Evolutionary conservation across 108 stramenopile species (phyloP).

Genomic region (Nitzschia sp.): DNA sequence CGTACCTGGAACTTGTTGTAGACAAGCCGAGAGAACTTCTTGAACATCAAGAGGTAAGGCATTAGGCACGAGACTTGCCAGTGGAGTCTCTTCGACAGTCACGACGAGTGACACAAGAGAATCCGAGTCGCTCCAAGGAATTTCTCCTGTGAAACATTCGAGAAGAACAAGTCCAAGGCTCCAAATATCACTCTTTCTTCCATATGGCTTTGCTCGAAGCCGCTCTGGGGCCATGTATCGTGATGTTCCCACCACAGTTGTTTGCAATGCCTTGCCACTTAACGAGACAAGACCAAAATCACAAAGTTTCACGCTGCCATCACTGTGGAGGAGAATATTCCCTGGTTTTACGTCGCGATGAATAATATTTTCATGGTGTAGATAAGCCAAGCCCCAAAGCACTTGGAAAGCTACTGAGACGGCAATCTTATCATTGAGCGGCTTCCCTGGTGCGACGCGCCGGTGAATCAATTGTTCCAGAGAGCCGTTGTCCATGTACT

Average conservation of each 20-base stretch:
- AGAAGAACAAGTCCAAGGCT: conserved; percentile 82
- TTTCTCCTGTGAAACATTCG: conserved; percentile 59
- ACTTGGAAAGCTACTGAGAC: conserved; percentile 80
- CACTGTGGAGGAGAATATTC: conserved; percentile 71
- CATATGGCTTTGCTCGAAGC: conserved; percentile 71
- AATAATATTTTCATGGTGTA: conserved; percentile 79
- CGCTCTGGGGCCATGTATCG: conserved; percentile 91
- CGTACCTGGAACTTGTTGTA: conserved; percentile 46
- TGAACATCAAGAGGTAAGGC: conserved; percentile 30
- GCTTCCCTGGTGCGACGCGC: not conserved
- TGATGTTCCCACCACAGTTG: conserved; percentile 85
- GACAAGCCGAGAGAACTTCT: conserved; percentile 50
- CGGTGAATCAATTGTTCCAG: conserved; percentile 38
- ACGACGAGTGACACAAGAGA: conserved; percentile 59
- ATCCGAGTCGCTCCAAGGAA: conserved; percentile 54
- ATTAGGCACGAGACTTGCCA: conserved; percentile 36
- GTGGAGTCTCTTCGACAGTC: conserved; percentile 58
- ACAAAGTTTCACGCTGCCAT: conserved; percentile 84
- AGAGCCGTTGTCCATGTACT: conserved; percentile 82
- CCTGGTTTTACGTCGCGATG: conserved; percentile 94
- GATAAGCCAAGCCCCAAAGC: conserved; percentile 78
- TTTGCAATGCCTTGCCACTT: conserved; percentile 50
- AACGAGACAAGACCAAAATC: conserved; percentile 88
- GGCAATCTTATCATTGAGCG: conserved; percentile 22
- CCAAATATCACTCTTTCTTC: conserved; percentile 83